Conservation (phyloP, 179 eudicot genomes). For the Gypsophila paniculata region DNA sequence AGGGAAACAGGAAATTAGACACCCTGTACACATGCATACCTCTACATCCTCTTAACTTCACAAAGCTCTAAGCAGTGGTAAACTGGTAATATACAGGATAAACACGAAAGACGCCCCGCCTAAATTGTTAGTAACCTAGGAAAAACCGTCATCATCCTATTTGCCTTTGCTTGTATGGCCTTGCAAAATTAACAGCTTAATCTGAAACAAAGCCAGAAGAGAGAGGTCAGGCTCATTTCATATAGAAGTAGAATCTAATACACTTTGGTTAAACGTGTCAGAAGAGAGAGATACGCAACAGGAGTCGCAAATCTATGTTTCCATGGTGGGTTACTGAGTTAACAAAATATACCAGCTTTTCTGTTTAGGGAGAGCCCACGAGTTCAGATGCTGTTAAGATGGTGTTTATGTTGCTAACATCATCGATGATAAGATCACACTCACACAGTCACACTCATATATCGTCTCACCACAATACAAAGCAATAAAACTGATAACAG, state of each 20-base stretch:
- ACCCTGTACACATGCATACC: conserved; percentile 59
- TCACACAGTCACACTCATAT: too few species aligned
- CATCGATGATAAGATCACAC: background rate
- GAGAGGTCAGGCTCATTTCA: background rate
- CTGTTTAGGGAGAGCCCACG: too few species aligned
- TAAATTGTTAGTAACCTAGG: conserved; percentile 27
- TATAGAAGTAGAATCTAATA: too few species aligned
- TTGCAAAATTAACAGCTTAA: conserved; percentile 35
- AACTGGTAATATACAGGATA: conserved; percentile 54
- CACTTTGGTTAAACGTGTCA: background rate
- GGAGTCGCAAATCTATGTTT: background rate
- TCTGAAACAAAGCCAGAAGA: conserved; percentile 31
- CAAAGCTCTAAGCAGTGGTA: conserved; percentile 38
- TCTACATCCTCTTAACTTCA: conserved; percentile 48
- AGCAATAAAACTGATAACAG: background rate
- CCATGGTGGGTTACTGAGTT: background rate
- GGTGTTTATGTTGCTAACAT: background rate
- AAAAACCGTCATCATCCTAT: conserved; percentile 29
- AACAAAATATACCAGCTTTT: background rate
- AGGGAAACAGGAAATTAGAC: conserved; percentile 14
- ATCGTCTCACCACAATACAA: too few species aligned
- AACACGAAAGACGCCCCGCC: conserved; percentile 41
- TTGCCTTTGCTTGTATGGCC: conserved; percentile 29
- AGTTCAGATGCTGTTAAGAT: background rate
- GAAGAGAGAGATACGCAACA: too few species aligned